These are phyloP conservation scores for Terfezia boudieri DNA, from an alignment of 495 filamentous ascomycete species.

Conservation along the genomic window DNA sequence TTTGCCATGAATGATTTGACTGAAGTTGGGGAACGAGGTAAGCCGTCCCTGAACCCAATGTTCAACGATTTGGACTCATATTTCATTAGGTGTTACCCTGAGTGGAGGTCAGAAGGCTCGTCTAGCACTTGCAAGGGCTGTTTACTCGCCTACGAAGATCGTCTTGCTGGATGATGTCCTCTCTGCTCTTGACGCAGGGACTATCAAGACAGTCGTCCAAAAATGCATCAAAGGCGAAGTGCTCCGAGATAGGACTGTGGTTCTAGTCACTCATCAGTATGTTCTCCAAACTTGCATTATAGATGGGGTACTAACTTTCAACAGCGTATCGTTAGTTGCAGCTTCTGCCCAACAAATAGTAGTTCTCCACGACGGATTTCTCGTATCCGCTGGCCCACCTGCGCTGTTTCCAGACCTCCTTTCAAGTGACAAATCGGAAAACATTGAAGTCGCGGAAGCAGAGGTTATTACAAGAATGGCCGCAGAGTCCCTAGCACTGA, in stretches of 20 bases:
- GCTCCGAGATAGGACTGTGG: slow-evolving; percentile 25
- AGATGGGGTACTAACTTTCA: not conserved
- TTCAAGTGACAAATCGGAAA: too few species aligned
- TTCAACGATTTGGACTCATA: not conserved
- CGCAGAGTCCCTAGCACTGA: not conserved
- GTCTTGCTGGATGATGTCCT: slow-evolving; percentile 49
- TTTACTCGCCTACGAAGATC: slow-evolving; percentile 43
- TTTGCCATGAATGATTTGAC: slow-evolving; percentile 46
- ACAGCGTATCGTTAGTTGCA: slow-evolving; percentile 9
- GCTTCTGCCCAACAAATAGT: slow-evolving; percentile 22
- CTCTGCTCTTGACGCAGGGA: slow-evolving; percentile 36
- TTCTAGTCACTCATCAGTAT: slow-evolving; percentile 32
- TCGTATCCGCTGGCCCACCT: slow-evolving; percentile 23
- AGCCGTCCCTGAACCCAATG: slow-evolving; percentile 20
- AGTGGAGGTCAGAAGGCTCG: slow-evolving; percentile 52
- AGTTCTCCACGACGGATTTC: slow-evolving; percentile 33
- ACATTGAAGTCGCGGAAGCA: not conserved
- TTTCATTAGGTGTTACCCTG: slow-evolving; percentile 16
- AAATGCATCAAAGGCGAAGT: slow-evolving; percentile 29
- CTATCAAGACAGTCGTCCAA: slow-evolving; percentile 27
- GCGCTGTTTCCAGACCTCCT: not conserved
- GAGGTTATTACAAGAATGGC: not conserved
- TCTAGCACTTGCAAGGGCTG: slow-evolving; percentile 43
- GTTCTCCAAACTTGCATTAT: slow-evolving; percentile 14
- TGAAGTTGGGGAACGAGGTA: slow-evolving; percentile 46